A percentile compares a stretch with the other conserved stretches of the same genome.
These are phyloP conservation scores for Alternaria sp. DNA, from an alignment of 2,329 filamentous ascomycete genomes.

Conservation along the genomic window DNA sequence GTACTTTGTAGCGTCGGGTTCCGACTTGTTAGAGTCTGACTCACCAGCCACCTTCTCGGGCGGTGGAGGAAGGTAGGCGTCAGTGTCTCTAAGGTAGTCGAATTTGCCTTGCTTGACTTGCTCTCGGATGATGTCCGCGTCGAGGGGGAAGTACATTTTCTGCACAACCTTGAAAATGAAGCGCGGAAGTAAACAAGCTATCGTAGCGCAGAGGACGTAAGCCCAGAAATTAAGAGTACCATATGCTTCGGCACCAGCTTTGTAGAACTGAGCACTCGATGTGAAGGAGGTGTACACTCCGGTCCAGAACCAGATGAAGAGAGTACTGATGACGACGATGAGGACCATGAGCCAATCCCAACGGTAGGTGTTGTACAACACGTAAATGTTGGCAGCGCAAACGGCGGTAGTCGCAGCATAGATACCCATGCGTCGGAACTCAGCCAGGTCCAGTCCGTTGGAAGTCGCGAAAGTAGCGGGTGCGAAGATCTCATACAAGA, in stretches of 20 bases:
- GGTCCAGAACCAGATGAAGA: constrained; percentile 96
- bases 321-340: constrained; percentile 78
- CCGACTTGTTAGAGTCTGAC: constrained; percentile 65
- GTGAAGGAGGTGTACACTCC: constrained; percentile 77
- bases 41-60: constrained; percentile 54
- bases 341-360: constrained; percentile 97
- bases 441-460: constrained; percentile 77
- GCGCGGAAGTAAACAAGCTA: constrained; percentile 84
- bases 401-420: constrained; percentile 86
- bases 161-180: constrained; percentile 87
- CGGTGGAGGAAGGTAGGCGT: constrained; percentile 56
- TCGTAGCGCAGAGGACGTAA: constrained; percentile 75
- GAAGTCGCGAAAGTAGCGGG: constrained; percentile 71
- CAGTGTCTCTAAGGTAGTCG: constrained; percentile 69
- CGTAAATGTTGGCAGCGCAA: constrained; percentile 89
- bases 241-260: constrained; percentile 79
- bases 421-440: constrained; percentile 83
- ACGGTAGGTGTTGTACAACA: constrained; percentile 93
- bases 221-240: constrained; percentile 86
- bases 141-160: constrained; percentile 91
- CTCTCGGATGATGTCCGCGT: constrained; percentile 94
- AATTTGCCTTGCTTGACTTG: constrained; percentile 86
- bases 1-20: constrained; percentile 53
- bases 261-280: constrained; percentile 71
- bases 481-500: constrained; percentile 81